Base-by-base conservation (phyloP, 2,329 filamentous ascomycete genomes). In the Colletotrichum sansevieriae region DNA sequence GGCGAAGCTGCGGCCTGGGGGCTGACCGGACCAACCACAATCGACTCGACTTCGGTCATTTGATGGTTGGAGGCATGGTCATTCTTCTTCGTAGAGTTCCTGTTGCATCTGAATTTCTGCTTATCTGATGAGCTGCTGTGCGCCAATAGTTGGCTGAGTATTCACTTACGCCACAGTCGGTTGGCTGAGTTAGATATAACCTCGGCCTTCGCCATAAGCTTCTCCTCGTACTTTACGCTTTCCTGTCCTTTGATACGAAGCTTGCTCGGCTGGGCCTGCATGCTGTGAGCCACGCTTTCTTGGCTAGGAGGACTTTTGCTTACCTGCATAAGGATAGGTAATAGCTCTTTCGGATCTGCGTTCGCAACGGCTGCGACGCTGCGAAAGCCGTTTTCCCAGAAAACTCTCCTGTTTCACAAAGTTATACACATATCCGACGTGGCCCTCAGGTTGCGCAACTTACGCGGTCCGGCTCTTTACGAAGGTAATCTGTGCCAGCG, bases 381-480 rank as follows among this genome's bases (percentile, higher is more conserved):
- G 73, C 88, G 90, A 74, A 91, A 91, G 1, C 92, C 92, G 76
- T 91, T 93, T 65, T 94, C 92, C 84, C 91, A 92, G 70, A 95
- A 91, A 6, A 93, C 83, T 13, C 87, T 79, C 18, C 78, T 80
- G 61, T 39, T 47, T 25, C 39, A 61, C 43, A 68, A 65, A 46
- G 51, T 58, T 52, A 54, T 68, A 70, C 56, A 35, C 43, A 35
- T 18, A 43, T 46, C 25, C 54, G 57, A 62, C 43, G 22, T 37
- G 35, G 22, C 22, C 12, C 52, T 33, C 18, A 55, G 47, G 33
- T 25, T 55, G 22, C 55, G 51, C 29, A 33, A 75, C 83, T 61
- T 83, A 85, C 75, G 92, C 92, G 13, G 92, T 94, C 63, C 91
- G 88, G 74, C 91, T 93, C 77, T 95, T 94, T 73, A 95, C 86